phyloP scores from a whole-genome alignment of 441 rosid genomes.

The Croton laevigatus region DNA sequence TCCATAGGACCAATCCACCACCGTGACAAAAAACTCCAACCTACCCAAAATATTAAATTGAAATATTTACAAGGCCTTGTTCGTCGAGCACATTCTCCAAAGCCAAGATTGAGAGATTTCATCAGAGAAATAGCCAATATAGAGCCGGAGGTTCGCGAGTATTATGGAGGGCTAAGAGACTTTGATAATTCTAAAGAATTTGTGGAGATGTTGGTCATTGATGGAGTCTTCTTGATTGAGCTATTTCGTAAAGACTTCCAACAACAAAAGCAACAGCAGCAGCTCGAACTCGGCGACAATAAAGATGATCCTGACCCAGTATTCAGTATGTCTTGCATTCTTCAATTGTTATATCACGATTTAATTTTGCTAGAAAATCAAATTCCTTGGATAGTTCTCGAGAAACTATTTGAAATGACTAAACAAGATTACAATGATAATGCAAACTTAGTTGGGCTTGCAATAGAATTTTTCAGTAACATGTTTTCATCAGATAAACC shows the following conservation, averaged over 20 bases:
- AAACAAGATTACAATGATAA: neutral
- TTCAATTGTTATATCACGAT: constrained; percentile 26
- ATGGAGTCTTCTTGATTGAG: constrained; percentile 34
- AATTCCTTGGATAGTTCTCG: constrained; percentile 39
- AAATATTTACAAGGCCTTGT: constrained; percentile 29
- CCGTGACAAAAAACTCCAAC: neutral
- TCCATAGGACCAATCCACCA: constrained; percentile 32
- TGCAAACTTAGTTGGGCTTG: constrained; percentile 17
- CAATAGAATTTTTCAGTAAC: constrained; percentile 18
- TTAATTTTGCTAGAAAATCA: constrained; percentile 36
- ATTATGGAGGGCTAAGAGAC: constrained; percentile 17
- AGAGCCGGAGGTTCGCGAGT: constrained; percentile 22
- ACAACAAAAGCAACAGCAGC: neutral
- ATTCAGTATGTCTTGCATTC: constrained; percentile 25
- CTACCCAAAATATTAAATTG: constrained; percentile 25
- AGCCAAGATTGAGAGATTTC: constrained; percentile 1
- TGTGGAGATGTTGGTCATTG: constrained; percentile 24
- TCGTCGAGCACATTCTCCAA: neutral
- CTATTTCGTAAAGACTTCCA: constrained; percentile 3
- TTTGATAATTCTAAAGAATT: neutral
- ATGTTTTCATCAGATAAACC: constrained; percentile 15
- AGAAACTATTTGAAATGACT: constrained; percentile 20
- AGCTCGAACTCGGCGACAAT: too few relatives aligned
- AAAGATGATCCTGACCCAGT: constrained; percentile 22
- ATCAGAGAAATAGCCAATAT: neutral